Base-by-base conservation (phyloP, 1,284 basidiomycete species). In the Sporisorium graminicola region DNA sequence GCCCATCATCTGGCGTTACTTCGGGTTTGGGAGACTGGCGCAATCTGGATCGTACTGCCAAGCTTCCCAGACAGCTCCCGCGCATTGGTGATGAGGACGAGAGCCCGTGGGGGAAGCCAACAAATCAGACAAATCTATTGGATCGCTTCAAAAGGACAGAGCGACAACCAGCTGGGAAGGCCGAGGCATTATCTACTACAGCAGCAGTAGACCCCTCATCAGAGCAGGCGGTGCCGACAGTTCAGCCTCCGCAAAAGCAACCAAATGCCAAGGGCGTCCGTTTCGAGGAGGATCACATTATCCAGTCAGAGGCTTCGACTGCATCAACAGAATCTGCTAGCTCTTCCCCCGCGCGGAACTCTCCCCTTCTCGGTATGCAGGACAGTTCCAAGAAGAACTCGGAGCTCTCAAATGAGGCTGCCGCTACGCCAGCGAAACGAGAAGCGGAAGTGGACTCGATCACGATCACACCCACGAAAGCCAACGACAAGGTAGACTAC, bases 31-130 rank as follows among this genome's bases (percentile, higher is more conserved):
- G 63, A 18, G 63, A 75, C 47, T 76, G 74, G 74, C 52, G 68
- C 5, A 71, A 76, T 14, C 29, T 72, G 18, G 54, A 68, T 35
- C 31, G 65, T 6, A n/a, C 51, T 5, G 69, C 74, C 5, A 72
- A 66, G 33, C 42, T 65, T 47, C 69, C 69, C 4, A 31, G 58
- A 18, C 69, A 54, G 52, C 58, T 77, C 1, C 74, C 74, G 0
- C 55, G 60, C 2, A 65, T 72, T 29, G 74, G 69, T 22, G 62
- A 72, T 7, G 63, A 72, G 24, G 65, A 73, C 29, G 69, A 73
- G 31, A 73, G 58, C 46, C 74, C 74, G 5, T 77, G 74, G 74
- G 74, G 74, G 7, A 72, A 62, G 37, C 74, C 69, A 2, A 63
- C 65, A 3, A 73, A 72, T 27, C 74, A 77, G 31, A 65, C 69